Evolutionary conservation across 148 eudicot genomes (phyloP).

Genomic region (Camellia lanceoleosa): DNA sequence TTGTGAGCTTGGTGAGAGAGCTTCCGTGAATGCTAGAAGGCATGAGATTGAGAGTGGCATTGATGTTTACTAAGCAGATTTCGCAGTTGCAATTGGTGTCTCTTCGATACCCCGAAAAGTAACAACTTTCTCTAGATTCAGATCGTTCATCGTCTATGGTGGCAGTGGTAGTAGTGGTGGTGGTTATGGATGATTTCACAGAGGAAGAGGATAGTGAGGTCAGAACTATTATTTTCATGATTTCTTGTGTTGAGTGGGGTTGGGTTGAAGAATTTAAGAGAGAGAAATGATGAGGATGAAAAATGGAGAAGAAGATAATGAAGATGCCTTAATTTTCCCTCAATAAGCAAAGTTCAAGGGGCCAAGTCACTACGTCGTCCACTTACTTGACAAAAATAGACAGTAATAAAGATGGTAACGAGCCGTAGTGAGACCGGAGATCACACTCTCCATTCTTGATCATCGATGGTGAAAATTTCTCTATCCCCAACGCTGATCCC

Average conservation of each 20-base stretch:
- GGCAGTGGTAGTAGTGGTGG: neutral
- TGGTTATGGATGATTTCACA: conserved; percentile 23
- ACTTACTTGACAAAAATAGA: too few relatives aligned
- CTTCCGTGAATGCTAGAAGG: conserved; percentile 41
- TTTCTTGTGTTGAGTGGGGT: neutral
- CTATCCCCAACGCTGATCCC: too few relatives aligned
- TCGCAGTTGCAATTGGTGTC: conserved; percentile 68
- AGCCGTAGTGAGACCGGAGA: too few relatives aligned
- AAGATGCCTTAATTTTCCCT: too few relatives aligned
- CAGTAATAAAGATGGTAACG: too few relatives aligned
- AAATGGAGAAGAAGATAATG: too few relatives aligned
- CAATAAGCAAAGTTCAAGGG: too few relatives aligned
- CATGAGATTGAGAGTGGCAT: conserved; percentile 68
- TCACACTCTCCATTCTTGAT: too few relatives aligned
- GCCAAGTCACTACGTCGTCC: too few relatives aligned
- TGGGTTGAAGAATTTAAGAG: too few relatives aligned
- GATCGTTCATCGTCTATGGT: conserved; percentile 9
- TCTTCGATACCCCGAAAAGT: conserved; percentile 63
- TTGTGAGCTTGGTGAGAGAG: conserved; percentile 40
- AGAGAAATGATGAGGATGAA: too few relatives aligned
- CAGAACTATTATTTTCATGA: conserved; percentile 23
- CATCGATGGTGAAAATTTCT: too few relatives aligned
- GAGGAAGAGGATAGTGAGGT: conserved; percentile 25
- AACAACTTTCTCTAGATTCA: conserved; percentile 38
- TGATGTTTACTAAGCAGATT: conserved; percentile 66